Base-by-base conservation (phyloP, 768 basidiomycete genomes). In the Boletales sp. region DNA sequence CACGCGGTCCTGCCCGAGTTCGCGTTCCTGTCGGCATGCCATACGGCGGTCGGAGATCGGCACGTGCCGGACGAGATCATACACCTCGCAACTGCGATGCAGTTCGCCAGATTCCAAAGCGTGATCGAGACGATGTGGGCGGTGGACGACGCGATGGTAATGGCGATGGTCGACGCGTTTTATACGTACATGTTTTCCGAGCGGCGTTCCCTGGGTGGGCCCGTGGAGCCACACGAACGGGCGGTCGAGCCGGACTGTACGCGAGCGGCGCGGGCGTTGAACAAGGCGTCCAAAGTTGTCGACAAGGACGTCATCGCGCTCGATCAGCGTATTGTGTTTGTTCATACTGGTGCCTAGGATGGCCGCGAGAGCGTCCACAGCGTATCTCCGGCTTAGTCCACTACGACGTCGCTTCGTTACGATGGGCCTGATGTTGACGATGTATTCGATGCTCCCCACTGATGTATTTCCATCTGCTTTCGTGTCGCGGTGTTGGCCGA, bases 91-190 rank as follows among this genome's bases (percentile, higher is more conserved):
- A 58, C 69, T 2, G 70, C 63, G 18, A 58, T 72, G 58, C 70
- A 68, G 30, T 71, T 71, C 38, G 50, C 58, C 1, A 70, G 70
- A 2, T 72, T 70, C 40, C 48, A 64, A 18, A 58, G 69, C 30
- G 71, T 71, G 15, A 58, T 72, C 4, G 70, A 66, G 31, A 70
- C 69, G 21, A 57, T 69, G 56, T 68, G 69, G 68, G 59, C 62
- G 4, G 63, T 65, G 27, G 63, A 67, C 38, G 63, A 65, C 4
- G 40, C 5, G 32, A 65, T 59, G 58, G 64, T 43, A 3, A 43
- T 18, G 15, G 24, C 21, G 2, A 57, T 62, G 53, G 63, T 65
- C 30, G 39, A n/a, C 37, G 55, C 50, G 27, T 65, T 65, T 54
- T 67, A 67, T 30, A 40, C 35, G 31, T 14, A 43, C 4, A 21